phyloP scores from a whole-genome alignment of 345 rosid genomes.

The Sapria himalayana region DNA sequence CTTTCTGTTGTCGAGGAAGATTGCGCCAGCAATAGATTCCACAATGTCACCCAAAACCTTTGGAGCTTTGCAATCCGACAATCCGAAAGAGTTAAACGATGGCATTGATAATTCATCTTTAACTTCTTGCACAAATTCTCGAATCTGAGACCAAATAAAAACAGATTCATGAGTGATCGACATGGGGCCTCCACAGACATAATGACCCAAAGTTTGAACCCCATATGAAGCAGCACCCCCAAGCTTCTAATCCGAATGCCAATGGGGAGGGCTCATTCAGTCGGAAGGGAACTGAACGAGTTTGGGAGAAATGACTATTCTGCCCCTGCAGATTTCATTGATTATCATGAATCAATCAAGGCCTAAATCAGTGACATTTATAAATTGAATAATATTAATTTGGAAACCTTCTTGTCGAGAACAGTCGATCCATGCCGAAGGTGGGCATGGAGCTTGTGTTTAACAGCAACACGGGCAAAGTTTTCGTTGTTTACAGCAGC shows the following conservation, averaged over 20 bases:
- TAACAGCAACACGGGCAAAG: conserved; percentile 92
- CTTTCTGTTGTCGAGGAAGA: conserved; percentile 67
- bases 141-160: conserved; percentile 30
- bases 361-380: no score
- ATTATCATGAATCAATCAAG: no score
- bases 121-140: conserved; percentile 86
- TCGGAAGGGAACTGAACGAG: background rate
- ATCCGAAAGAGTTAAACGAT: conserved; percentile 85
- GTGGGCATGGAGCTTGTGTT: conserved; percentile 74
- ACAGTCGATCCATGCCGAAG: conserved; percentile 95
- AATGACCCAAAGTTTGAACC: no score
- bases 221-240: no score
- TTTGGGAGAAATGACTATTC: conserved; percentile 6
- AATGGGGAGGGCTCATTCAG: background rate
- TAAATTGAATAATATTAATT: no score
- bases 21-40: conserved; percentile 94
- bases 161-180: conserved; percentile 8
- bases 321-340: no score
- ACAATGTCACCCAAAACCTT: conserved; percentile 96
- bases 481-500: conserved; percentile 98
- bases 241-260: conserved; percentile 1
- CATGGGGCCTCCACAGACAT: no score
- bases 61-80: conserved; percentile 98
- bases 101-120: conserved; percentile 61
- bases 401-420: conserved; percentile 81